These are phyloP conservation scores for Penicillium nordicum DNA, from an alignment of 2,329 filamentous ascomycete species.

Conservation along the genomic window DNA sequence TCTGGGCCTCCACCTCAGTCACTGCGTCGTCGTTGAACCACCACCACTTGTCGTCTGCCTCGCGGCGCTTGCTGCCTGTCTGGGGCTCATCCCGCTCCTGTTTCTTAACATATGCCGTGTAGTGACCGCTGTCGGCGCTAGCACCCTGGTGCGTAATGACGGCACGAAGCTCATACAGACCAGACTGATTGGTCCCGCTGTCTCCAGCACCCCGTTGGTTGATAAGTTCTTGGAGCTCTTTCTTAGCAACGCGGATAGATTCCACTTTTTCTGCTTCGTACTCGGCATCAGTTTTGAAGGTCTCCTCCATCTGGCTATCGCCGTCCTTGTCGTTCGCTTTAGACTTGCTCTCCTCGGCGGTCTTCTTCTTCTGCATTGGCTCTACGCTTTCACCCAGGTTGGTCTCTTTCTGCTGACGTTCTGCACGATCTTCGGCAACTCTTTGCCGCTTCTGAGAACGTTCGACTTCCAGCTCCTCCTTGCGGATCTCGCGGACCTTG, in stretches of 20 bases:
- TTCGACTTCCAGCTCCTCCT: constrained; percentile 91
- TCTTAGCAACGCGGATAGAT: constrained; percentile 74
- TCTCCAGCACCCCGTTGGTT: constrained; percentile 71
- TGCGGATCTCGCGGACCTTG: constrained; percentile 90
- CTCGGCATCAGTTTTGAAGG: constrained; percentile 90
- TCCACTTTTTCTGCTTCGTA: constrained; percentile 80
- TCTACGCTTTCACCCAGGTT: constrained; percentile 33
- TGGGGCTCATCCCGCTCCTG: constrained; percentile 64
- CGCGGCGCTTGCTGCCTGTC: constrained; percentile 61
- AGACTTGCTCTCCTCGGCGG: constrained; percentile 49
- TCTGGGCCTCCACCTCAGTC: constrained; percentile 82
- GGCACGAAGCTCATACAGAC: constrained; percentile 88
- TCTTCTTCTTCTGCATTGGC: constrained; percentile 49
- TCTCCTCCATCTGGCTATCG: constrained; percentile 68
- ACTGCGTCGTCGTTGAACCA: constrained; percentile 99
- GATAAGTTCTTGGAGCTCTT: constrained; percentile 77
- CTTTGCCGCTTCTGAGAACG: constrained; percentile 90
- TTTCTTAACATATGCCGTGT: constrained; percentile 98
- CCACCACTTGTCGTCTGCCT: constrained; percentile 94
- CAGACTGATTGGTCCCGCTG: constrained; percentile 84
- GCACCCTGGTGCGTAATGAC: constrained; percentile 96
- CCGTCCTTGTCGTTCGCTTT: constrained; percentile 57
- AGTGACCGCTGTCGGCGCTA: constrained; percentile 95
- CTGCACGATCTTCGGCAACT: constrained; percentile 57
- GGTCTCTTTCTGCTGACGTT: constrained; percentile 46